Base-by-base conservation (phyloP, 2,329 filamentous ascomycete genomes). In the Penicillium freii region DNA sequence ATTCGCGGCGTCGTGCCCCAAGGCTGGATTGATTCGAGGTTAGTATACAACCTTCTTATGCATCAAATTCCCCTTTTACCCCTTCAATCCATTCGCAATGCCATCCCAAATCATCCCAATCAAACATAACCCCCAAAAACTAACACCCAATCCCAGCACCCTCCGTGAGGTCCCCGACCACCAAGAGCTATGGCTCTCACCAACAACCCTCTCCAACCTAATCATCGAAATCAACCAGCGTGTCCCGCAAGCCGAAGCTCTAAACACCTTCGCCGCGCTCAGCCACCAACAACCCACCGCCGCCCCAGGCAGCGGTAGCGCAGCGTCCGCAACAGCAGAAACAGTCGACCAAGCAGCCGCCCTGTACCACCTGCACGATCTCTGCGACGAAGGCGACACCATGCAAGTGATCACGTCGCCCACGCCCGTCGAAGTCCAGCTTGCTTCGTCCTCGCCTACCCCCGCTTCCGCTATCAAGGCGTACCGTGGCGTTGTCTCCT, bases 161-260 rank as follows among this genome's bases (percentile, higher is more conserved):
- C 64, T 75, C 48, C 72, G 72, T 58, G 66, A 77, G 68, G 67
- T 77, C 51, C 74, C 75, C 42, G 71, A 75, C 59, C 90, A 95
- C 74, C 92, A 97, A 78, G 93, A 97, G 80, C 89, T 97, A 66
- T 96, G 87, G 78, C 87, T 97, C 69, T 91, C 95, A 72, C 82
- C 84, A 62, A 83, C 89, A 61, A 92, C 91, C 49, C 92, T 92
- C 74, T 91, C 90, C 3, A 92, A 85, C 76, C 87, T 96, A 72
- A 92, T 96, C 66, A 84, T 97, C 74, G 93, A 97, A 69, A 91
- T 97, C 69, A 89, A 90, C 54, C 88, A 97, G 78, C 88, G 90
- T 55, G 87, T 96, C 23, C 83, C 70, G 2, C 51, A 61, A 29
- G 61, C 64, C 39, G 65, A 70, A 25, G 69, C 69, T 7, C 62